Percentiles rank a stretch among this genome's conserved stretches.
phyloP scores from a whole-genome alignment of 2,329 filamentous ascomycete species.

The Bipolaris bicolor region DNA sequence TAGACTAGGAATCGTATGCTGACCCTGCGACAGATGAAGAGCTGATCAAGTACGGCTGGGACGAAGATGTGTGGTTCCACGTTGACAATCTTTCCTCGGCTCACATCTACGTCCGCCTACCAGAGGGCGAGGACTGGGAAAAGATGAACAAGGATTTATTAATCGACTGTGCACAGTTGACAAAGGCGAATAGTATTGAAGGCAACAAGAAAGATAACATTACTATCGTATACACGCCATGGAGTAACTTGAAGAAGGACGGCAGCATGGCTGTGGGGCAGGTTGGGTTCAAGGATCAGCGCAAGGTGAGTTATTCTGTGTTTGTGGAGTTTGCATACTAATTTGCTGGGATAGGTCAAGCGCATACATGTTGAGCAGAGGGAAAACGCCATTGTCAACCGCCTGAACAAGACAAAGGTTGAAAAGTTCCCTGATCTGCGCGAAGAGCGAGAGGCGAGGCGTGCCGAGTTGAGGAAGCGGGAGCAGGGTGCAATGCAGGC shows the following conservation, averaged over 20 bases:
- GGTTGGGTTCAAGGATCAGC: slow-evolving; percentile 89
- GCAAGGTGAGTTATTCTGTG: slow-evolving; percentile 58
- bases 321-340: neutral
- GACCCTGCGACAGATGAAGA: slow-evolving; percentile 77
- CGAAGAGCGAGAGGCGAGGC: slow-evolving; percentile 78
- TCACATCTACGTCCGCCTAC: slow-evolving; percentile 90
- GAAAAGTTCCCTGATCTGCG: slow-evolving; percentile 86
- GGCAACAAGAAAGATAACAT: slow-evolving; percentile 99
- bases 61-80: slow-evolving; percentile 99
- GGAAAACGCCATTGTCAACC: slow-evolving; percentile 91
- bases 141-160: slow-evolving; percentile 75
- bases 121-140: slow-evolving; percentile 82
- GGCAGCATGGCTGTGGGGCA: slow-evolving; percentile 95
- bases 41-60: slow-evolving; percentile 90
- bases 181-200: slow-evolving; percentile 98
- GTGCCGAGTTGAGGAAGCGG: slow-evolving; percentile 72
- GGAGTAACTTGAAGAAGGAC: slow-evolving; percentile 94
- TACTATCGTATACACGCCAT: slow-evolving; percentile 95
- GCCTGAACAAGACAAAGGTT: slow-evolving; percentile 95
- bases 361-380: slow-evolving; percentile 78
- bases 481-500: slow-evolving; percentile 69
- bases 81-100: slow-evolving; percentile 96
- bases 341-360: slow-evolving; percentile 64
- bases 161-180: slow-evolving; percentile 91
- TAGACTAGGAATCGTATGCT: neutral